Base-by-base conservation (phyloP, 805 yeast species). In the Myxozyma mucilagina region DNA sequence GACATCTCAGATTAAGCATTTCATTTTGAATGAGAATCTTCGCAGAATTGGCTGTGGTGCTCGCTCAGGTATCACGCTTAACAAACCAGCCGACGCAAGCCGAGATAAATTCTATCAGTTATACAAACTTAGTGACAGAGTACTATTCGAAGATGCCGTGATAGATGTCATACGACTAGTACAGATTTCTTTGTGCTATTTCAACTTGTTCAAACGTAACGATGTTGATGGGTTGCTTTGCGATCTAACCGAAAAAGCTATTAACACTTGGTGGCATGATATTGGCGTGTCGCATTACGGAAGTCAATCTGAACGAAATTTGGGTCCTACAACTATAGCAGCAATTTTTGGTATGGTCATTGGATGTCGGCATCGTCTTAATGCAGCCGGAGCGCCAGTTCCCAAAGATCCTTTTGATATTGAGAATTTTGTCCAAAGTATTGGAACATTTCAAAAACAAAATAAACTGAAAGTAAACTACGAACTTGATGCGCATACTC, bases 221-320 rank as follows among this genome's bases (percentile, higher is more conserved):
- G 84, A 81, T 65, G 89, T 89, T 59, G 97, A 94, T 74, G 98
- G 99, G 0, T 75, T 93, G 14, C 75, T 91, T 1, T 93, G 98
- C 72, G 82, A 84, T 59, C 79, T 81, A 59, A 93, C 99, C 0
- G 87, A 86, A 63, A 79, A 75, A 24, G 96, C 96, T 0, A 80
- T 90, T 29, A 69, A 73, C 1, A 78, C 79, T 48, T 93, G 98
- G 97, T 93, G 98, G 97, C 79, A 78, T 41, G 71, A 83, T 39
- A 81, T 87, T 64, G 97, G 96, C 0, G 64, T 61, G 47, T 65
- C 60, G 29, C 67, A 69, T 67, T 75, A 69, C 63, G 66, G 73
- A 3, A 66, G 67, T 10, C 69, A 63, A 7, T 80, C 77, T 59
- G 84, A 82, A 59, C 87, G 87, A 0, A 72, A 79, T 0, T 71